Conservation (phyloP, 768 basidiomycete species). For the Pulveroboletus ravenelii region DNA sequence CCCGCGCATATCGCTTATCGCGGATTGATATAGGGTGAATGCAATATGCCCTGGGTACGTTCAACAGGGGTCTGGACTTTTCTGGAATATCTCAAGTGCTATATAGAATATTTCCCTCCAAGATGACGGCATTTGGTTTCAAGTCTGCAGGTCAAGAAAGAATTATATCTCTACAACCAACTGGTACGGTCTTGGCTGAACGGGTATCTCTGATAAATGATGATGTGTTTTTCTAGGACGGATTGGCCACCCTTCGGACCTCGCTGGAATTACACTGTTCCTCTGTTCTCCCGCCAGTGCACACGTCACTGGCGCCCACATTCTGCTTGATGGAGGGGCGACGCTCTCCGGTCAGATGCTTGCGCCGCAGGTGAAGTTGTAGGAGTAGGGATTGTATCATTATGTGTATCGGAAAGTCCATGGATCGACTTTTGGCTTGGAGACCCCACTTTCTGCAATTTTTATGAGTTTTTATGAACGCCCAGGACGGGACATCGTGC, state of each 20-base stretch:
- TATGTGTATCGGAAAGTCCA: background rate
- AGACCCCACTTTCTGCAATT: background rate
- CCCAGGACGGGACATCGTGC: background rate
- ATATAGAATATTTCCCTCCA: slow-evolving; percentile 67
- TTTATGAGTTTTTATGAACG: background rate
- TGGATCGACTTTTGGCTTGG: background rate
- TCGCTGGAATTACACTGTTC: slow-evolving; percentile 69
- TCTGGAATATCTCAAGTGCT: background rate
- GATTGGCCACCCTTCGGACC: slow-evolving; percentile 57
- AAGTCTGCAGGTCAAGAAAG: slow-evolving; percentile 48
- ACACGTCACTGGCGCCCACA: slow-evolving; percentile 72
- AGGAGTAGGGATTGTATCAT: background rate
- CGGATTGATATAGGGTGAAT: slow-evolving; percentile 53
- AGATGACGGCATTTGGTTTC: slow-evolving; percentile 77
- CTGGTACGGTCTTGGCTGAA: slow-evolving; percentile 39
- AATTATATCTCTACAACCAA: slow-evolving; percentile 55
- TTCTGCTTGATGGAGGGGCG: slow-evolving; percentile 66
- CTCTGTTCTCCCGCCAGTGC: slow-evolving; percentile 66
- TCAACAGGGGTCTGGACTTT: background rate
- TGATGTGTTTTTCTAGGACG: slow-evolving; percentile 43
- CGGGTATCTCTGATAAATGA: background rate
- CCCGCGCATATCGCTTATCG: background rate
- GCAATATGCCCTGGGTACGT: slow-evolving; percentile 76
- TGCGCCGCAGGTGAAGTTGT: slow-evolving; percentile 25
- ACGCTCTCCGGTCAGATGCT: slow-evolving; percentile 17